These are phyloP conservation scores for Collybiopsis luxurians DNA, from an alignment of 768 basidiomycete species.

Conservation along the genomic window DNA sequence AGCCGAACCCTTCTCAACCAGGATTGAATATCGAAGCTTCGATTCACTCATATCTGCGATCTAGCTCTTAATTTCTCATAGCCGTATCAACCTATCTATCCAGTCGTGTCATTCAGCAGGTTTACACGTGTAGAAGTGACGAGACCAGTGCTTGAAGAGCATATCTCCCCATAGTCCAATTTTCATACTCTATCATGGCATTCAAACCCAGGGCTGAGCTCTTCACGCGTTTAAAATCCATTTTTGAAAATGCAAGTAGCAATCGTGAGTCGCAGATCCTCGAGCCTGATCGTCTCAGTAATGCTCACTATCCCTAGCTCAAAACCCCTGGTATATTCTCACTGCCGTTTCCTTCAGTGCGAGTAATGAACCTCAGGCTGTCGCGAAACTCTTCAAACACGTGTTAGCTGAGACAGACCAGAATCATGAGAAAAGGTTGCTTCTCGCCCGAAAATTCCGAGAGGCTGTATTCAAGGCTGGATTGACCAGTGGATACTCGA, in stretches of 20 bases:
- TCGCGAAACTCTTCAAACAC: constrained; percentile 51
- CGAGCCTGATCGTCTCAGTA: too few relatives aligned
- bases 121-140: too few relatives aligned
- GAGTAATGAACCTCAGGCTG: constrained; percentile 56
- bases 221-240: background rate
- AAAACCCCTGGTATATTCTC: constrained; percentile 59
- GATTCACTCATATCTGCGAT: too few relatives aligned
- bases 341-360: constrained; percentile 56
- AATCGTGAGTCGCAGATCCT: too few relatives aligned
- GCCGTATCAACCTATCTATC: constrained; percentile 59
- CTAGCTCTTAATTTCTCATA: too few relatives aligned
- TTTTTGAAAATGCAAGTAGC: constrained; percentile 15
- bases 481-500: constrained; percentile 53
- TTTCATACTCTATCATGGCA: background rate
- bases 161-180: too few relatives aligned
- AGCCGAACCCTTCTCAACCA: too few relatives aligned
- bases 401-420: constrained; percentile 36
- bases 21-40: too few relatives aligned
- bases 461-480: constrained; percentile 66
- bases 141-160: too few relatives aligned
- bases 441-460: constrained; percentile 52
- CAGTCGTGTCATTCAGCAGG: too few relatives aligned
- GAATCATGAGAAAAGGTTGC: constrained; percentile 31
- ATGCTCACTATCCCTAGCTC: too few relatives aligned
- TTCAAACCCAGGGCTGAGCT: constrained; percentile 7